Evolutionary conservation across 176 grass and related monocot species (phyloP).

Genomic region (Carex pumila): DNA sequence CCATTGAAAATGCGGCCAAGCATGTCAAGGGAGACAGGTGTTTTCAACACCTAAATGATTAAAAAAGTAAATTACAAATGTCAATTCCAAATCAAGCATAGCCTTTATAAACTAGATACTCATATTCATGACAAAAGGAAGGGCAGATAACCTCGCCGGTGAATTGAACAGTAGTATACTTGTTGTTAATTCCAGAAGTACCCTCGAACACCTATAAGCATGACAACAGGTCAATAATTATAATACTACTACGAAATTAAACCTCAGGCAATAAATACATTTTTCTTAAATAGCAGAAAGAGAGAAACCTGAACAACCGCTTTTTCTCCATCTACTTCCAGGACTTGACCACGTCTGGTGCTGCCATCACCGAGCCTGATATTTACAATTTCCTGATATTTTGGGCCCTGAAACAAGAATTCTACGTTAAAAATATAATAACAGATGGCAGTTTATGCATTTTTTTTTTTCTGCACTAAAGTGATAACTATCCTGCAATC

Average conservation of each 20-base stretch:
- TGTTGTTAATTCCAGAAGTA: constrained; percentile 97
- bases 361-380: constrained; percentile 94
- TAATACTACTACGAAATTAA: background rate
- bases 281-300: background rate
- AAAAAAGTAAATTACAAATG: constrained; percentile 5
- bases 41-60: constrained; percentile 77
- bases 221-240: background rate
- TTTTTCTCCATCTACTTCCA: constrained; percentile 99
- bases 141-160: constrained; percentile 83
- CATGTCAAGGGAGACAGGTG: constrained; percentile 97
- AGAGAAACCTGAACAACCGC: constrained; percentile 90
- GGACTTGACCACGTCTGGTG: constrained; percentile 94
- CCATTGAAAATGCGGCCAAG: constrained; percentile 99
- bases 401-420: constrained; percentile 63
- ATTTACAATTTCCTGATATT: constrained; percentile 99
- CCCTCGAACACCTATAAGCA: constrained; percentile 86
- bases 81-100: background rate
- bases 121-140: constrained; percentile 1
- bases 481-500: background rate
- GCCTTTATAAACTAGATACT: background rate
- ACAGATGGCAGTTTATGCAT: background rate
- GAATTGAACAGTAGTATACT: constrained; percentile 98
- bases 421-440: constrained; percentile 15
- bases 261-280: background rate
- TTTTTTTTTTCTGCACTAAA: background rate